These are phyloP conservation scores for Boletus barrowsii DNA, from an alignment of 768 basidiomycete genomes.

Conservation along the genomic window DNA sequence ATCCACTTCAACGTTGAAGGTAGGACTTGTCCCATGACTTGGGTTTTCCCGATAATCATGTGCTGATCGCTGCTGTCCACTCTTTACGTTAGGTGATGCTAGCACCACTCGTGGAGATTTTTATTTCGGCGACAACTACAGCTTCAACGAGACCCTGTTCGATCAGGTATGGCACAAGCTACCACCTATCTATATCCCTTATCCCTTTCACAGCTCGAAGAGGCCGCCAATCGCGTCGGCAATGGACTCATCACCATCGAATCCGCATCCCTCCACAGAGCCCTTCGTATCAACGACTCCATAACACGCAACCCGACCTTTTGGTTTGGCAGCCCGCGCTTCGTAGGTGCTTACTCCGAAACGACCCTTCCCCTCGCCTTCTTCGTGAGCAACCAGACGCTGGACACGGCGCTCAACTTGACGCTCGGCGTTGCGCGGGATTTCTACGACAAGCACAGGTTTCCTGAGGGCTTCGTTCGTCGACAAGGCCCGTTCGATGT, in stretches of 20 bases:
- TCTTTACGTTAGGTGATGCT: slow-evolving; percentile 18
- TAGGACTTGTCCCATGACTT: not conserved
- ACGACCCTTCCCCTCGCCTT: slow-evolving; percentile 22
- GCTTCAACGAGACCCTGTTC: slow-evolving; percentile 27
- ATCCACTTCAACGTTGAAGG: slow-evolving; percentile 25
- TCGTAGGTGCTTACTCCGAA: slow-evolving; percentile 17
- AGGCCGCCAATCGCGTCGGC: slow-evolving; percentile 19
- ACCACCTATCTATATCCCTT: not conserved
- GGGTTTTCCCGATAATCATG: not conserved
- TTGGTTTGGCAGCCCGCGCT: slow-evolving; percentile 18
- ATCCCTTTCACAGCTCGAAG: slow-evolving; percentile 10
- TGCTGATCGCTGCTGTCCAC: not conserved
- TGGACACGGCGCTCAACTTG: slow-evolving; percentile 12
- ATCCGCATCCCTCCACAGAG: slow-evolving; percentile 21
- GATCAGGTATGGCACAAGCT: slow-evolving; percentile 5
- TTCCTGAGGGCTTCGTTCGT: slow-evolving; percentile 16
- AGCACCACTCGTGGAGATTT: slow-evolving; percentile 24
- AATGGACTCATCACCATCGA: slow-evolving; percentile 20
- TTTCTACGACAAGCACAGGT: slow-evolving; percentile 11
- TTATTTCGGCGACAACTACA: slow-evolving; percentile 27
- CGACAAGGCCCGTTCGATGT: slow-evolving; percentile 16
- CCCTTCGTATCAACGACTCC: slow-evolving; percentile 22
- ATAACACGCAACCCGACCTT: slow-evolving; percentile 24
- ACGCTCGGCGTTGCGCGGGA: slow-evolving; percentile 15
- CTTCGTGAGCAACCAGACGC: slow-evolving; percentile 24